Evolutionary conservation across 1,139 yeast species (phyloP).

Genomic region (Trichomonascaceae sp.): DNA sequence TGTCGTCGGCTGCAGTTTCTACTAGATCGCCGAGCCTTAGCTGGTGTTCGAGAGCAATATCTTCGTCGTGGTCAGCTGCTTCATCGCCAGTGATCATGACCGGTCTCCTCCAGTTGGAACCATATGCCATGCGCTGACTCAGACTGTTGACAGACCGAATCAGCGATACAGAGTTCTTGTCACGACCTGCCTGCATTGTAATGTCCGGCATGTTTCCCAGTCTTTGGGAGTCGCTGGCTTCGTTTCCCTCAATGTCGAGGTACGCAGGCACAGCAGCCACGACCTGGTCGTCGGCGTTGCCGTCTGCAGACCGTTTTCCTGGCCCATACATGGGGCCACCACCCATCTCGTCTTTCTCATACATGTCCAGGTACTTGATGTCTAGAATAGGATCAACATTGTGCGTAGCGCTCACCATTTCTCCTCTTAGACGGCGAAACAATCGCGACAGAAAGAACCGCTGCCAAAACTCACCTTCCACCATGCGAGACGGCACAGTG

Average conservation of each 20-base stretch:
- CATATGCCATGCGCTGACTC: slow-evolving; percentile 67
- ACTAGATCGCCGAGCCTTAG: slow-evolving; percentile 52
- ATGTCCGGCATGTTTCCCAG: slow-evolving; percentile 77
- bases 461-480: slow-evolving; percentile 95
- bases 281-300: neutral
- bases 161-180: slow-evolving; percentile 56
- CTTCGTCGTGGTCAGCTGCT: slow-evolving; percentile 12
- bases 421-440: slow-evolving; percentile 82
- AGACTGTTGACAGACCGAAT: slow-evolving; percentile 81
- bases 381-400: slow-evolving; percentile 80
- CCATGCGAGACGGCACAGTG: slow-evolving; percentile 67
- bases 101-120: slow-evolving; percentile 24
- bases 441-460: slow-evolving; percentile 82
- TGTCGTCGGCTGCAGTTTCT: slow-evolving; percentile 35
- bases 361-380: slow-evolving; percentile 42
- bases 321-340: slow-evolving; percentile 7
- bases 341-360: slow-evolving; percentile 7
- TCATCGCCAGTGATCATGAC: slow-evolving; percentile 4
- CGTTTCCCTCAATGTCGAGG: slow-evolving; percentile 67
- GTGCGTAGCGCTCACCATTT: slow-evolving; percentile 58
- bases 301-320: slow-evolving; percentile 2
- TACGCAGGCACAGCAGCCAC: slow-evolving; percentile 26
- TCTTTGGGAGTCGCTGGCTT: slow-evolving; percentile 64
- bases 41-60: slow-evolving; percentile 34
- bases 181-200: slow-evolving; percentile 57